These are phyloP conservation scores for Tetragonia tetragonoides DNA, from an alignment of 148 eudicot genomes.

Conservation along the genomic window DNA sequence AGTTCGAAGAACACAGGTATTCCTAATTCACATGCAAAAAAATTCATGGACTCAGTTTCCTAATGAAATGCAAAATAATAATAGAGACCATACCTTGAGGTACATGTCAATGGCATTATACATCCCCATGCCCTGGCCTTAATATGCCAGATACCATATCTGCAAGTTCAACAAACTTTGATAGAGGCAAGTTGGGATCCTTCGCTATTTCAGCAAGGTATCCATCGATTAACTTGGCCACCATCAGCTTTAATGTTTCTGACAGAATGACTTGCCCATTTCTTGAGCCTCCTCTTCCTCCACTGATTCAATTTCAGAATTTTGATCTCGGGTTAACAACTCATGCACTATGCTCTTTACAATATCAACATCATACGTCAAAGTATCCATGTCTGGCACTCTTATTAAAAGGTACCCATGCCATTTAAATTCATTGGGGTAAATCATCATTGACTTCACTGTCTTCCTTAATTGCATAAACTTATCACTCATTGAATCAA, in stretches of 20 bases:
- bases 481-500: no score
- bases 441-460: no score
- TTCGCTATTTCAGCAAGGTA: constrained; percentile 75
- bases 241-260: constrained; percentile 91
- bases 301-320: constrained; percentile 34
- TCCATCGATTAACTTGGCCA: constrained; percentile 79
- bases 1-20: neutral
- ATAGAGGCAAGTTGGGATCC: constrained; percentile 67
- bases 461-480: no score
- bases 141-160: constrained; percentile 70
- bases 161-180: constrained; percentile 58
- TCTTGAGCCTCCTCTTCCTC: constrained; percentile 43
- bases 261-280: constrained; percentile 46
- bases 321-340: constrained; percentile 52
- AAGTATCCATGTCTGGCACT: constrained; percentile 42
- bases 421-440: no score
- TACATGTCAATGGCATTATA: constrained; percentile 91
- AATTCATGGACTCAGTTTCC: neutral
- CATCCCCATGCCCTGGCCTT: constrained; percentile 78
- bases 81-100: constrained; percentile 61
- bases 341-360: constrained; percentile 62
- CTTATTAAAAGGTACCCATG: constrained; percentile 54
- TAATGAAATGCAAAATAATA: constrained; percentile 12
- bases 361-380: constrained; percentile 55
- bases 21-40: neutral